phyloP scores from a whole-genome alignment of 495 filamentous ascomycete genomes.

The Aspergillus homomorphus region DNA sequence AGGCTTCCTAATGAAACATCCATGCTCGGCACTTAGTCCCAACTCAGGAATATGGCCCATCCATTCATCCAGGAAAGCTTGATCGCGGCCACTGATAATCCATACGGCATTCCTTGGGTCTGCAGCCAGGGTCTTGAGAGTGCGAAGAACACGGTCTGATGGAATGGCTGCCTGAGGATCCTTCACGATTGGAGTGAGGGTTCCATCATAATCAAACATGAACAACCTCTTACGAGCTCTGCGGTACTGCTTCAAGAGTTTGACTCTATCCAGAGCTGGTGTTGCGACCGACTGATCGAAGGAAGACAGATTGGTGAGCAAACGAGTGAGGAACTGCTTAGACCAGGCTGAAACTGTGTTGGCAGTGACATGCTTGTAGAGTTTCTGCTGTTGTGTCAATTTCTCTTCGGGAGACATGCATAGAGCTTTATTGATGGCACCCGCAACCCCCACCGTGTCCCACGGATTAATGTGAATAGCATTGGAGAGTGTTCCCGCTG shows the following conservation, averaged over 20 bases:
- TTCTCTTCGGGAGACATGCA: slow-evolving; percentile 65
- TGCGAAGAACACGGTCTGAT: slow-evolving; percentile 73
- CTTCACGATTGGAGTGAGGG: slow-evolving; percentile 90
- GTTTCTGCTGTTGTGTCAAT: slow-evolving; percentile 44
- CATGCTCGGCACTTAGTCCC: slow-evolving; percentile 92
- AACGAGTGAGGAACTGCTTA: slow-evolving; percentile 65
- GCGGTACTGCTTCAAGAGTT: slow-evolving; percentile 68
- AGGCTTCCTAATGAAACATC: slow-evolving; percentile 85
- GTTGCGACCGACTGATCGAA: slow-evolving; percentile 72
- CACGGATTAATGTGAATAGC: slow-evolving; percentile 95
- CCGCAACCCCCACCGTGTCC: slow-evolving; percentile 77
- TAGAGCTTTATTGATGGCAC: slow-evolving; percentile 73
- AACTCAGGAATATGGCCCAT: slow-evolving; percentile 81
- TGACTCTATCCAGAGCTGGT: slow-evolving; percentile 70
- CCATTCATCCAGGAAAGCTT: slow-evolving; percentile 81
- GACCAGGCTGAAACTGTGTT: slow-evolving; percentile 85
- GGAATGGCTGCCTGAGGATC: slow-evolving; percentile 86
- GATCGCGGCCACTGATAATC: slow-evolving; percentile 94
- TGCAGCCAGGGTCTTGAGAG: slow-evolving; percentile 71
- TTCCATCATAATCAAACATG: slow-evolving; percentile 99
- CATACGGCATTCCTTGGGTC: slow-evolving; percentile 86
- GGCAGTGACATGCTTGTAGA: slow-evolving; percentile 79
- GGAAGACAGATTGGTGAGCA: slow-evolving; percentile 74
- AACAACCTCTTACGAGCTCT: slow-evolving; percentile 73
- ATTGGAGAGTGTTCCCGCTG: slow-evolving; percentile 76